Percentiles rank a stretch among this genome's conserved stretches.
Conservation (phyloP, 352 stramenopile genomes). For the Globisporangium solare region DNA sequence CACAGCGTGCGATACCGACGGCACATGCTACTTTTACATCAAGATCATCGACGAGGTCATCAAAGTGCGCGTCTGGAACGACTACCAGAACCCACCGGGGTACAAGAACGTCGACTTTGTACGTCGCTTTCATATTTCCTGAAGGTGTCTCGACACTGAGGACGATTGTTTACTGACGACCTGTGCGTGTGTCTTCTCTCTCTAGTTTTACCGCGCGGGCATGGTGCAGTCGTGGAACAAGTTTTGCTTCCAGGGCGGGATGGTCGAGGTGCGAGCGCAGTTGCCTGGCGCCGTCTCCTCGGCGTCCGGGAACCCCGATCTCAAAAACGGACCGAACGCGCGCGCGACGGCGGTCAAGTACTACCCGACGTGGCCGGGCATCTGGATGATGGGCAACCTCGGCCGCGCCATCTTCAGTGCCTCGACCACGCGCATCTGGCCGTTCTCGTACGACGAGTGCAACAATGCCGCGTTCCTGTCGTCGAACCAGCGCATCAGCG, state of each 20-base stretch:
- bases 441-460: conserved; percentile 90
- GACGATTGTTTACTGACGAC: too few relatives aligned
- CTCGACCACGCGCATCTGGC: conserved; percentile 82
- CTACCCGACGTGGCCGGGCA: conserved; percentile 66
- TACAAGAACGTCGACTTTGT: conserved; percentile 41
- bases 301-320: too few relatives aligned
- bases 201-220: conserved; percentile 36
- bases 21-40: conserved; percentile 61
- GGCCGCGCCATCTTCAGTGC: too few relatives aligned
- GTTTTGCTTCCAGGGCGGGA: too few relatives aligned
- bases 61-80: conserved; percentile 50
- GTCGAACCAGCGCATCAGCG: too few relatives aligned
- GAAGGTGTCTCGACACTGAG: too few relatives aligned
- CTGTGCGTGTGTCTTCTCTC: conserved; percentile 20
- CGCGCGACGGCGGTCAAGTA: too few relatives aligned
- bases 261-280: too few relatives aligned
- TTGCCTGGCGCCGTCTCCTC: too few relatives aligned
- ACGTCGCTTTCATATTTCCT: conserved; percentile 59
- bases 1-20: conserved; percentile 42
- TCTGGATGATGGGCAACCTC: too few relatives aligned
- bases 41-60: conserved; percentile 36
- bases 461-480: conserved; percentile 22
- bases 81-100: conserved; percentile 44
- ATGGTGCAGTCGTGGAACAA: conserved; percentile 68
- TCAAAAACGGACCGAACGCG: too few relatives aligned